A percentile compares a stretch with the other conserved stretches of the same genome.
phyloP scores from a whole-genome alignment of 306 rosid species.

The Quercus parvula region DNA sequence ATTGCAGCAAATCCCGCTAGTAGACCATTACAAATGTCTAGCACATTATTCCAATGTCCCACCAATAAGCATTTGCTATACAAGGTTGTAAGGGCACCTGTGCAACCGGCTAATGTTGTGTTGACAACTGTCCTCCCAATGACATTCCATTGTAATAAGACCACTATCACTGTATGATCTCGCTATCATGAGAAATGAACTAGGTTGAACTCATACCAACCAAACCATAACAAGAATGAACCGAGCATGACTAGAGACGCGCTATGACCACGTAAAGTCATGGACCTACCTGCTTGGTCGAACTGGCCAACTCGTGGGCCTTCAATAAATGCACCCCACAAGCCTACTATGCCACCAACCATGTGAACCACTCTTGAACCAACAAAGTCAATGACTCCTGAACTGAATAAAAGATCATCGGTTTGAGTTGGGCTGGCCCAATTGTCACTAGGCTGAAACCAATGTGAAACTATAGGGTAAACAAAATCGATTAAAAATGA shows the following conservation, averaged over 20 bases:
- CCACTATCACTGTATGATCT: too few species aligned
- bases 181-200: too few species aligned
- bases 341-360: too few species aligned
- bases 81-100: constrained; percentile 62
- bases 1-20: constrained; percentile 71
- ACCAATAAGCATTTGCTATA: constrained; percentile 56
- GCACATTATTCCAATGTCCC: constrained; percentile 74
- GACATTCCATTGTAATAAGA: too few species aligned
- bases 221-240: constrained; percentile 62
- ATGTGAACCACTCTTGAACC: too few species aligned
- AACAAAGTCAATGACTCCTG: constrained; percentile 51
- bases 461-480: constrained; percentile 57
- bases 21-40: constrained; percentile 73
- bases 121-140: constrained; percentile 56
- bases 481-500: constrained; percentile 66
- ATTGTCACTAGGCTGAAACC: not conserved
- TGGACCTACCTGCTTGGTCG: constrained; percentile 46
- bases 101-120: constrained; percentile 64
- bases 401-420: constrained; percentile 30
- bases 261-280: constrained; percentile 61
- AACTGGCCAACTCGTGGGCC: constrained; percentile 82
- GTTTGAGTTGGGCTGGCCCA: constrained; percentile 57
- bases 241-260: constrained; percentile 62
- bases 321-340: too few species aligned
- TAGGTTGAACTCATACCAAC: too few species aligned